Percentiles rank a stretch among this genome's conserved stretches.
phyloP scores from a whole-genome alignment of 1,139 yeast genomes.

The Zhuliangozyma blackwelliae region DNA sequence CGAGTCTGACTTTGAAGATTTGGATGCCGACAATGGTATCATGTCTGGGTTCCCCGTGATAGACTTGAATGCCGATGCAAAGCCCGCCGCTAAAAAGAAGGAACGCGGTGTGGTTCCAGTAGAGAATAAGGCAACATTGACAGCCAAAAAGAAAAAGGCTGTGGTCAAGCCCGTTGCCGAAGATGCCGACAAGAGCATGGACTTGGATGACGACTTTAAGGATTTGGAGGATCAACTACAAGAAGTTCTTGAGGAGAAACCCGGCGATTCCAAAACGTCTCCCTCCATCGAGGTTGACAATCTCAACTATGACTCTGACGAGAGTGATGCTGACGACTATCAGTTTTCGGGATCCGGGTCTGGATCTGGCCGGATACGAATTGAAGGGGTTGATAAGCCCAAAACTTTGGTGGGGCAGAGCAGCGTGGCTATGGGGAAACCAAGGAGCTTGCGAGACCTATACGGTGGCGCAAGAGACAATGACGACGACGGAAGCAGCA shows the following conservation, averaged over 20 bases:
- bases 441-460: constrained; percentile 39
- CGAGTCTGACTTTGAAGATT: constrained; percentile 37
- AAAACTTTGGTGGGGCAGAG: not conserved
- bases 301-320: constrained; percentile 16
- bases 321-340: constrained; percentile 26
- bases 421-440: constrained; percentile 15
- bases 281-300: constrained; percentile 1
- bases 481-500: constrained; percentile 30
- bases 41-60: constrained; percentile 7
- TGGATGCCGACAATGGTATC: constrained; percentile 18
- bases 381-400: not conserved
- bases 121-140: constrained; percentile 1
- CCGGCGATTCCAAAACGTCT: constrained; percentile 1
- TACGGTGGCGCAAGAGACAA: constrained; percentile 23
- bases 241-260: constrained; percentile 36
- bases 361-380: too few species aligned
- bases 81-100: not conserved
- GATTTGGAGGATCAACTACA: constrained; percentile 44
- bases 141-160: constrained; percentile 1
- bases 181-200: constrained; percentile 10
- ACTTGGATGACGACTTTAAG: constrained; percentile 39
- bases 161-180: constrained; percentile 5
- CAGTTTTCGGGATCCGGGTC: constrained; percentile 17
- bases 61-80: constrained; percentile 2
- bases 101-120: too few species aligned